Evolutionary conservation across 192 early-diverging fungal species (phyloP).

Genomic region (Oehlia diaphana): DNA sequence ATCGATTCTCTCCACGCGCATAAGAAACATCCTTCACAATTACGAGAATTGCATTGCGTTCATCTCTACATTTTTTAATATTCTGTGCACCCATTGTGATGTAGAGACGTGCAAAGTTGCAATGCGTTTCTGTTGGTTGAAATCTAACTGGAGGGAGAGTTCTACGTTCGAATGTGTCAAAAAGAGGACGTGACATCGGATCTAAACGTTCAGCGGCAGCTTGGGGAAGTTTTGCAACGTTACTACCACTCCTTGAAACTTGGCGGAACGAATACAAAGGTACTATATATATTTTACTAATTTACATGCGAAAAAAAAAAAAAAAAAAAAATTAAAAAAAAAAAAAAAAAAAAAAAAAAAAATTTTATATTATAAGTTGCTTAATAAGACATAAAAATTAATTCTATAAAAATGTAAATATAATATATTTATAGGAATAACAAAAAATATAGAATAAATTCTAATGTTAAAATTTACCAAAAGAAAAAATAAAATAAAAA

Average conservation of each 20-base stretch:
- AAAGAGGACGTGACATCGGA: background rate
- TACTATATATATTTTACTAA: background rate
- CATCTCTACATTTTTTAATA: conserved; percentile 16
- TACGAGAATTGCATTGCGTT: conserved; percentile 6
- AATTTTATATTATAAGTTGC: too few relatives aligned
- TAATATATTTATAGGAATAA: too few relatives aligned
- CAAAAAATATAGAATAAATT: too few relatives aligned
- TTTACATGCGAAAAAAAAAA: background rate
- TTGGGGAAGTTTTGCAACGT: background rate
- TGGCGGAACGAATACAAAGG: background rate
- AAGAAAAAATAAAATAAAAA: too few relatives aligned
- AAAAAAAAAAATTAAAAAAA: too few relatives aligned
- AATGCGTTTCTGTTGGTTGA: background rate
- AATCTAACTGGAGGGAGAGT: background rate
- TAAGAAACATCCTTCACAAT: background rate
- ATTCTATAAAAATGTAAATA: too few relatives aligned
- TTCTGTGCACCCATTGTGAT: background rate
- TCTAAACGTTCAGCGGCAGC: background rate
- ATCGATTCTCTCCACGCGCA: background rate
- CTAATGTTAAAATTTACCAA: too few relatives aligned
- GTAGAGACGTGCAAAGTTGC: background rate
- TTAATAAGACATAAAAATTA: too few relatives aligned
- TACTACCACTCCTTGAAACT: background rate
- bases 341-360: too few relatives aligned
- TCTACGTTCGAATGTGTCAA: background rate